These are phyloP conservation scores for Petunia secreta DNA, from an alignment of 257 asterid species.

Conservation along the genomic window DNA sequence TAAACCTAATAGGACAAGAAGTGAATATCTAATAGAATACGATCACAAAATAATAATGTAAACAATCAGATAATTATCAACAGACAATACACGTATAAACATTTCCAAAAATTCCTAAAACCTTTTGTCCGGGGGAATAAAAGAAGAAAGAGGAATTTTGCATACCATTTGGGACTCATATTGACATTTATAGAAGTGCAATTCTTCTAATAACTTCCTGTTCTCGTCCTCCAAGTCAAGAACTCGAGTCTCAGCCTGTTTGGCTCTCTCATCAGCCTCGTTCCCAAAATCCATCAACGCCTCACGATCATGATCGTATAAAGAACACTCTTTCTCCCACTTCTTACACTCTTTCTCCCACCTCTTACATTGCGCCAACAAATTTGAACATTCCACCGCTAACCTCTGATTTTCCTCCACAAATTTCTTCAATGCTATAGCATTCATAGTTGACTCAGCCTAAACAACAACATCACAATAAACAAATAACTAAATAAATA, in stretches of 20 bases:
- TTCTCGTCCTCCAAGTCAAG: constrained; percentile 69
- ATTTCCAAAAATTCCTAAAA: too few species aligned
- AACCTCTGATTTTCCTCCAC: constrained; percentile 93
- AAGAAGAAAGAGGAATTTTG: neutral
- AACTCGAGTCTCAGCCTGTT: constrained; percentile 68
- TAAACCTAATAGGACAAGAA: neutral
- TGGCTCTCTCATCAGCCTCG: constrained; percentile 94
- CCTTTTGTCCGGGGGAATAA: neutral
- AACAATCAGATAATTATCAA: neutral
- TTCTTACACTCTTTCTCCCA: constrained; percentile 92
- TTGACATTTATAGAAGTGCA: constrained; percentile 48
- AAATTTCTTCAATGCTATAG: constrained; percentile 85
- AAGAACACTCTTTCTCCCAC: constrained; percentile 92
- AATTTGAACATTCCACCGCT: constrained; percentile 69
- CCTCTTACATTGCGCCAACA: constrained; percentile 72
- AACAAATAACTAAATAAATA: neutral
- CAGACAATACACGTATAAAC: neutral
- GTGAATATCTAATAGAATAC: neutral
- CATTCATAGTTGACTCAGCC: constrained; percentile 94
- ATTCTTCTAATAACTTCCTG: constrained; percentile 55
- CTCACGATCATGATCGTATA: constrained; percentile 89
- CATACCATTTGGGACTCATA: constrained; percentile 55
- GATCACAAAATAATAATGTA: neutral
- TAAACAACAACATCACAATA: constrained; percentile 26
- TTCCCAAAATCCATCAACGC: constrained; percentile 95